Base-by-base conservation (phyloP, 2,329 filamentous ascomycete species). In the Botrytis pseudocinerea region DNA sequence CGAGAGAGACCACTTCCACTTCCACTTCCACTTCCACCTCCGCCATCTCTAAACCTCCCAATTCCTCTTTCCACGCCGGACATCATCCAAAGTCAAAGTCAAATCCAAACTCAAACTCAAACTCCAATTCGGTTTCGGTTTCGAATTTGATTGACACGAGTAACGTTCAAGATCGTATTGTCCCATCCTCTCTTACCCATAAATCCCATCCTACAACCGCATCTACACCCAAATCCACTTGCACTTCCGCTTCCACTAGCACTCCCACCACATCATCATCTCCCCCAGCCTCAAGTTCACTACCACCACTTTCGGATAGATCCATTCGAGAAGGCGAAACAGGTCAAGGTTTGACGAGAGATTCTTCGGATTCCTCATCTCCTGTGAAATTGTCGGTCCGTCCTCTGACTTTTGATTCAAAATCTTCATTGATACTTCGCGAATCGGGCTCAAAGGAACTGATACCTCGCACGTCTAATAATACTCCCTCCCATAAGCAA, bases 381-480 rank as follows among this genome's bases (percentile, higher is more conserved):
- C 25, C 42, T n/a, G 51, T 44, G n/a, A 69, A 44, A 38, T 16
- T 59, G 44, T 28, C 64, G 9, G 40, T 68, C 46, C 44, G 44
- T 25, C 64, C 63, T 46, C 46, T 46, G 5, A 64, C 44, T 28
- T 40, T 65, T 57, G 60, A 71, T 44, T 71, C 69, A 40, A 54
- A 73, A 48, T 57, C 63, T 72, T 59, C 57, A 1, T 69, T 70
- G 42, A 72, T 44, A 46, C 48, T 68, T 44, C 66, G n/a, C 46
- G 59, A 66, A 59, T 71, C 57, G 22, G 32, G n/a, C 22, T 40
- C 35, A 63, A 38, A 60, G 61, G 63, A 72, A 72, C 22, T 68
- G 63, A 69, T 40, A 72, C 71, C 44, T 74, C 61, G 40, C 69
- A 46, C 65, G 54, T 59, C 75, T 66, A 66, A 42, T 71, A 59